Evolutionary conservation across 164 flowering plant species (phyloP), one percentile per base, ranked within the genome.

Genomic region (Tetrastigma voinierianum): DNA sequence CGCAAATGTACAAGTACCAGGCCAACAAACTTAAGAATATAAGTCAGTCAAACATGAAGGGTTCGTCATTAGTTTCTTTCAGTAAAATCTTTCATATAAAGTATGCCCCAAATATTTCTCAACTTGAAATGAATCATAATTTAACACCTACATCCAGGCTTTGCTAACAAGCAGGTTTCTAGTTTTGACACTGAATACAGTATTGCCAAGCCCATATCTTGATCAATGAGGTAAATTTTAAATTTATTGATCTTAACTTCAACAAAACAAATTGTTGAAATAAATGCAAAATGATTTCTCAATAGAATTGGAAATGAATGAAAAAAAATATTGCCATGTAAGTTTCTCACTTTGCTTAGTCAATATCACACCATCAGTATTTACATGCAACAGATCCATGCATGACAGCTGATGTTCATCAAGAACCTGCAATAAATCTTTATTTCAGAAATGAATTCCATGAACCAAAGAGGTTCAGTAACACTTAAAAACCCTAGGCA

Each of bases 361-460:
- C 78, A 93, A 72, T 73, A 86, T 77, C 68, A 91, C 90, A 56
- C 89, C 98, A 81, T 96, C 97, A 62, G 90, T 85, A 51, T 85
- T 82, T 65, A 91, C 83, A 75, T 86, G 85, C 71, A 93, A 75
- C 65, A 96, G 78, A 40, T 96, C 96, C 79, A 72, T 18, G 76
- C 99, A 96, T 18, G 81, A 78, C 43, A 96, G 81, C 70, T 81
- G 85, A 75, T 96, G 78, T 70, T 96, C 99, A 74, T 91, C 96
- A 54, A 96, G 84, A 67, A 88, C 99, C 99, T 96, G 79, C 70
- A 65, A 62, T 48, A 51, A 6, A 58, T 14, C 70, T 64, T 23
- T 24, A 61, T 20, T 17, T 32, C 70, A 76, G 24, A 51, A 63
- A 46, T 48, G 24, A 66, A 62, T 46, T 21, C 7, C 25, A 65